Evolutionary conservation across 441 rosid genomes (phyloP).

Genomic region (Erysimum pusillum): DNA sequence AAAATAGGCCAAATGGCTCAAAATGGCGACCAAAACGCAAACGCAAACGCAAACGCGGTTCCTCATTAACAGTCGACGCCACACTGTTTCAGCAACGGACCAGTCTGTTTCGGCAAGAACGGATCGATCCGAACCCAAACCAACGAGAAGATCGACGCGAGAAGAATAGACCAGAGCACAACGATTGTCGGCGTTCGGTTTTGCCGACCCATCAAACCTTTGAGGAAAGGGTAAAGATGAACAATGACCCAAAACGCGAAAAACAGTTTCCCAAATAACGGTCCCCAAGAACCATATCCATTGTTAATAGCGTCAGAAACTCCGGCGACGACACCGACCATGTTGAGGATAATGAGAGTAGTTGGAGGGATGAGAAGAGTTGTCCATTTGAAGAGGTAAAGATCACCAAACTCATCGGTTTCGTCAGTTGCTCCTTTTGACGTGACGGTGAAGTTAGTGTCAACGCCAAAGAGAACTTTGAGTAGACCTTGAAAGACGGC

Average conservation of each 20-base stretch:
- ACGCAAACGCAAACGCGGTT: slow-evolving; percentile 22
- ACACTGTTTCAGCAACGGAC: slow-evolving; percentile 87
- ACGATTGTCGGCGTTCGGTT: slow-evolving; percentile 94
- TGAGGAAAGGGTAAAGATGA: slow-evolving; percentile 95
- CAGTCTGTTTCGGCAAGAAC: slow-evolving; percentile 86
- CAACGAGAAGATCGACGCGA: slow-evolving; percentile 85
- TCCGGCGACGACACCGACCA: slow-evolving; percentile 93
- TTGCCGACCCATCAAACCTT: slow-evolving; percentile 88
- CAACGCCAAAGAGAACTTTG: slow-evolving; percentile 90
- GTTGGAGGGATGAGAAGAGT: slow-evolving; percentile 93
- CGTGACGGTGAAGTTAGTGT: slow-evolving; percentile 93
- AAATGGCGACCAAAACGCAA: slow-evolving; percentile 25
- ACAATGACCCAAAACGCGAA: slow-evolving; percentile 95
- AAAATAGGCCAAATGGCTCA: slow-evolving; percentile 9
- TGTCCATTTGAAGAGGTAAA: slow-evolving; percentile 94
- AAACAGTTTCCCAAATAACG: slow-evolving; percentile 88
- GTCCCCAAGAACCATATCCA: slow-evolving; percentile 93
- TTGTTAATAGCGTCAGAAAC: slow-evolving; percentile 89
- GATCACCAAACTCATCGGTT: slow-evolving; percentile 74
- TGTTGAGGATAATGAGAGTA: slow-evolving; percentile 80
- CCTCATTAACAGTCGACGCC: slow-evolving; percentile 79
- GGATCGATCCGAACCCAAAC: slow-evolving; percentile 96
- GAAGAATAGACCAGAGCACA: slow-evolving; percentile 86
- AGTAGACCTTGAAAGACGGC: slow-evolving; percentile 93
- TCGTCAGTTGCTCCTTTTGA: slow-evolving; percentile 80